Conservation (phyloP, 2,329 filamentous ascomycete genomes). For the Calonectria leucothoes region DNA sequence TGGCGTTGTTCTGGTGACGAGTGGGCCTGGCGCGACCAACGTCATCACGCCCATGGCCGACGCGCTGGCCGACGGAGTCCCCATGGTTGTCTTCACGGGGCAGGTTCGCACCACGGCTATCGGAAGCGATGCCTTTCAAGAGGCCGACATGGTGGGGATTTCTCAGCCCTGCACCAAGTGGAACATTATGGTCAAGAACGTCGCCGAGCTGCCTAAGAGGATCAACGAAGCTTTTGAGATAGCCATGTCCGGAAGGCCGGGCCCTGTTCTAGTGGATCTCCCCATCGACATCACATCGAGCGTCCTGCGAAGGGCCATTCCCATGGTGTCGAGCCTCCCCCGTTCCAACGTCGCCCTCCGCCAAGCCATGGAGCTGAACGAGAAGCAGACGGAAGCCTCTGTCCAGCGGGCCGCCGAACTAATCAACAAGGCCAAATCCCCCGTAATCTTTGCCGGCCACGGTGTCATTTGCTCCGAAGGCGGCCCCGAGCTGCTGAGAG, state of each 20-base stretch:
- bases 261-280: constrained; percentile 93
- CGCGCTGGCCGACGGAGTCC: constrained; percentile 89
- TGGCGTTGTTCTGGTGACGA: constrained; percentile 92
- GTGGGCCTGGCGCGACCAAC: constrained; percentile 79
- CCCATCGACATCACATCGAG: constrained; percentile 95
- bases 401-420: constrained; percentile 83
- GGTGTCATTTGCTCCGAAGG: constrained; percentile 85
- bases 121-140: constrained; percentile 96
- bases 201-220: constrained; percentile 89
- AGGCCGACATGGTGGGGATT: constrained; percentile 94
- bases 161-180: constrained; percentile 96
- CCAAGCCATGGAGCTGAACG: constrained; percentile 76
- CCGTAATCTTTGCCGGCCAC: constrained; percentile 93
- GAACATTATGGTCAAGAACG: constrained; percentile 98
- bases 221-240: constrained; percentile 99
- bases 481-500: constrained; percentile 82
- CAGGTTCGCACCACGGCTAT: constrained; percentile 89
- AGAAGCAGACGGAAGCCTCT: constrained; percentile 77
- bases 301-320: constrained; percentile 85
- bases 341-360: constrained; percentile 86
- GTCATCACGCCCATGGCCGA: constrained; percentile 96
- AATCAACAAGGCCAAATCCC: constrained; percentile 91
- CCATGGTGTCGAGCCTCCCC: constrained; percentile 78
- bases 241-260: constrained; percentile 91
- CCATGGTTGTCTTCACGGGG: constrained; percentile 91